Evolutionary conservation across 2,329 filamentous ascomycete species (phyloP).

Genomic region (Claviceps digitariae): DNA sequence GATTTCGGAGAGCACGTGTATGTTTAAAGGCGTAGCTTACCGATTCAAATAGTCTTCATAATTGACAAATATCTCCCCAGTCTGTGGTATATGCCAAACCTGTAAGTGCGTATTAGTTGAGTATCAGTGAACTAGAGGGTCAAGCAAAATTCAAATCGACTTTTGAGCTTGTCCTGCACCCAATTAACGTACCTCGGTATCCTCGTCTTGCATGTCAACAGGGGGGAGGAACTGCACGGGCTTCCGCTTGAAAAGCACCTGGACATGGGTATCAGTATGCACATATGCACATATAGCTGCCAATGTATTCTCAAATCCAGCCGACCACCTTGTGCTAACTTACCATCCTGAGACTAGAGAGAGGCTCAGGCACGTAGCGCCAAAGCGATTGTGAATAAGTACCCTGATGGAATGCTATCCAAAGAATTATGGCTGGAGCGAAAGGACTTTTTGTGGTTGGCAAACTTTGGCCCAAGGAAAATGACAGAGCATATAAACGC

Average conservation of each 20-base stretch:
- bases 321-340: neutral
- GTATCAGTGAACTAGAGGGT: neutral
- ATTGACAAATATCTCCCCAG: conserved; percentile 74
- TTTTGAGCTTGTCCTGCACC: neutral
- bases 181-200: conserved; percentile 55
- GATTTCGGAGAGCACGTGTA: neutral
- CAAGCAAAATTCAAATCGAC: neutral
- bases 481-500: neutral
- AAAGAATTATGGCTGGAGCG: neutral
- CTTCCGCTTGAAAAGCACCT: conserved; percentile 96
- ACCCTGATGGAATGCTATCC: neutral
- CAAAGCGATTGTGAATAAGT: conserved; percentile 1
- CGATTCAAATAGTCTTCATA: conserved; percentile 81
- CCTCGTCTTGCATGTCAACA: conserved; percentile 64
- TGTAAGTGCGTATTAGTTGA: conserved; percentile 23
- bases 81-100: conserved; percentile 87
- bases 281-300: neutral
- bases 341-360: conserved; percentile 7
- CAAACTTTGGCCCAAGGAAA: neutral
- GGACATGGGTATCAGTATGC: conserved; percentile 6
- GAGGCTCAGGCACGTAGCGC: neutral
- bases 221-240: conserved; percentile 70
- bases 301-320: neutral
- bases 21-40: conserved; percentile 32
- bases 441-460: neutral